A percentile compares a stretch with the other conserved stretches of the same genome.
phyloP scores from a whole-genome alignment of 2,329 filamentous ascomycete species.

The Trichoderma citrinoviride region DNA sequence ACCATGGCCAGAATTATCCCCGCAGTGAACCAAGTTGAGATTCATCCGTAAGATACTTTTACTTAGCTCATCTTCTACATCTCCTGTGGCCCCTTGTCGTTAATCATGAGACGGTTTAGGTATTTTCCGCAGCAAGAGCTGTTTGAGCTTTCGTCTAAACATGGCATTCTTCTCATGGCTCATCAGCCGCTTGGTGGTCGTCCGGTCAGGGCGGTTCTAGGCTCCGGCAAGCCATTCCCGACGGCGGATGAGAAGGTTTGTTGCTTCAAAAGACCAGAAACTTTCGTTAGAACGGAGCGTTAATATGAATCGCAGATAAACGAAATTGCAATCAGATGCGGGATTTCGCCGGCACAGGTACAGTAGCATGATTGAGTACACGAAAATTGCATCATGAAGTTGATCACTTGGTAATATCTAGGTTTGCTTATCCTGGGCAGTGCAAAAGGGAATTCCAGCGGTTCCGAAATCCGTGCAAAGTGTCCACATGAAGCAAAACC shows the following conservation, averaged over 20 bases:
- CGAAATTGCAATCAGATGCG: neutral
- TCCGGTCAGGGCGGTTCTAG: neutral
- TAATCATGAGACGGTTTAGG: neutral
- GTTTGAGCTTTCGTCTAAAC: neutral
- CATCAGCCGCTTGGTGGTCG: conserved; percentile 5
- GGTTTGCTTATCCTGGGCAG: conserved; percentile 12
- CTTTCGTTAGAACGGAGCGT: neutral
- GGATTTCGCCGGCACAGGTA: conserved; percentile 8
- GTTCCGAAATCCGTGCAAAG: neutral
- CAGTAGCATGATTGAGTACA: neutral
- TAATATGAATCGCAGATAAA: neutral
- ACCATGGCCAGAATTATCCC: neutral
- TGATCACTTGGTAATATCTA: neutral
- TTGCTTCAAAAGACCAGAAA: neutral
- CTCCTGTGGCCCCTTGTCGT: neutral
- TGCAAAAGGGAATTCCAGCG: conserved; percentile 1
- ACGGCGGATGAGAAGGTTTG: neutral
- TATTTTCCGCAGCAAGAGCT: conserved; percentile 7
- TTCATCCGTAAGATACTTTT: neutral
- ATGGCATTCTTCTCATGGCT: conserved; percentile 5
- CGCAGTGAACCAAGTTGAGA: neutral
- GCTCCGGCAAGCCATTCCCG: neutral
- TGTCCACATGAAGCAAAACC: conserved; percentile 2
- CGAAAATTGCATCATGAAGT: neutral
- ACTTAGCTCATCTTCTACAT: too few relatives aligned